Evolutionary conservation across 768 basidiomycete genomes (phyloP).

Genomic region (Suillus weaverae): DNA sequence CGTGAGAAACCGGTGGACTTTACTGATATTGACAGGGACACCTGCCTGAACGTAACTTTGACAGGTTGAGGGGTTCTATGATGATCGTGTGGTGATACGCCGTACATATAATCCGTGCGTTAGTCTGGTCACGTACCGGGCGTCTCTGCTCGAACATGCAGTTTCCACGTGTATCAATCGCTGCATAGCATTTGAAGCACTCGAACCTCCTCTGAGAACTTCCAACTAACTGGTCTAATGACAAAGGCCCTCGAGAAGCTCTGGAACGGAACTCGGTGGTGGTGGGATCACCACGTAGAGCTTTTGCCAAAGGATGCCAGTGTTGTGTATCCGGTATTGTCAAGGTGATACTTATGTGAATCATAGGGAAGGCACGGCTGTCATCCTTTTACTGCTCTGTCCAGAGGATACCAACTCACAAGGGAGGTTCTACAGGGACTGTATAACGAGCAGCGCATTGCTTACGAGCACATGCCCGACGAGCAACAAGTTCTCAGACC

Average conservation of each 20-base stretch:
- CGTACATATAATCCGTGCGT: background rate
- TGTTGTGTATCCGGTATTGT: background rate
- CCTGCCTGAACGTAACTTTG: background rate
- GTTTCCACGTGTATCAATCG: background rate
- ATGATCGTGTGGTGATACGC: background rate
- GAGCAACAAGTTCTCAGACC: background rate
- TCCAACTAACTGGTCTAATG: background rate
- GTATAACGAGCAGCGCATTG: background rate
- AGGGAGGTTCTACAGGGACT: background rate
- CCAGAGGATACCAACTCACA: background rate
- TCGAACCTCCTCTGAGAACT: background rate
- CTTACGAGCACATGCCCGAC: background rate
- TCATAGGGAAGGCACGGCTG: background rate
- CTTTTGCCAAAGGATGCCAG: background rate
- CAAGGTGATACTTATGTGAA: background rate
- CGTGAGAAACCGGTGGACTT: constrained; percentile 1
- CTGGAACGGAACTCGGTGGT: background rate
- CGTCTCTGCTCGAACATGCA: background rate
- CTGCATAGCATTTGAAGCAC: background rate
- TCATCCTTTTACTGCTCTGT: background rate
- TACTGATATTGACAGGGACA: background rate
- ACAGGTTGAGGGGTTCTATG: background rate
- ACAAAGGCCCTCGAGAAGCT: background rate
- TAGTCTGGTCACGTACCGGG: background rate
- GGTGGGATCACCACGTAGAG: background rate